Evolutionary conservation across 2,329 filamentous ascomycete species (phyloP), one percentile per base, ranked within the genome.

Genomic region (Alternaria alternata): DNA sequence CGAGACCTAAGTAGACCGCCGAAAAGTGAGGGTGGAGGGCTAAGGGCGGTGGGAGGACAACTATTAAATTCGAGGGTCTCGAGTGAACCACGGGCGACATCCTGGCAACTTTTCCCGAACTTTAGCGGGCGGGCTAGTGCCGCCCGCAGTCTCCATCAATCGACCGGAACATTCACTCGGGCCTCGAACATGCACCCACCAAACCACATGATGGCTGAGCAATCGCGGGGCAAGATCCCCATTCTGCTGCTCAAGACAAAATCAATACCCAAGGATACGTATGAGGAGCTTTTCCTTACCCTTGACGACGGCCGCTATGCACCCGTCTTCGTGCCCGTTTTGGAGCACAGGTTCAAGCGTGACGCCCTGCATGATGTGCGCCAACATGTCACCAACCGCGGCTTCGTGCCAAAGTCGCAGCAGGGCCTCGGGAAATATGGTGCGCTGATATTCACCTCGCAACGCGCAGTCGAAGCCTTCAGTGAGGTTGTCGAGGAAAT

Each of bases 371-470:
- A 79, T 28, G 78, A 79, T 43, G 78, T 93, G 22, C 81, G 81
- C 30, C 71, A 77, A 3, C 73, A 88, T 16, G 82, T 94, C 22
- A 71, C 75, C 62, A 71, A 70, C 42, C 78, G 80, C 44, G 79
- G 78, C 26, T 80, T 84, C 61, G 73, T 70, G 14, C 63, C 66
- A 32, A 59, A 48, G 43, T 46, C 57, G 28, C 52, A 66, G 34
- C 53, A 64, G 5, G 60, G 65, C 20, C 59, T 70, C 7, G 72
- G 70, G 14, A 76, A 78, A 54, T 94, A 92, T 71, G 91, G 91
- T 5, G 92, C 91, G n/a, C 80, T 94, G 59, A 89, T 95, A 51
- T 94, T 95, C 73, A 95, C 92, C 2, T 94, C 91, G 7, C 92
- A 95, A 75, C 86, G 92, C 49, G 91, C 92, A 1, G 92, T 95